phyloP scores from a whole-genome alignment of 2,329 filamentous ascomycete genomes.

The Beauveria rudraprayagi region DNA sequence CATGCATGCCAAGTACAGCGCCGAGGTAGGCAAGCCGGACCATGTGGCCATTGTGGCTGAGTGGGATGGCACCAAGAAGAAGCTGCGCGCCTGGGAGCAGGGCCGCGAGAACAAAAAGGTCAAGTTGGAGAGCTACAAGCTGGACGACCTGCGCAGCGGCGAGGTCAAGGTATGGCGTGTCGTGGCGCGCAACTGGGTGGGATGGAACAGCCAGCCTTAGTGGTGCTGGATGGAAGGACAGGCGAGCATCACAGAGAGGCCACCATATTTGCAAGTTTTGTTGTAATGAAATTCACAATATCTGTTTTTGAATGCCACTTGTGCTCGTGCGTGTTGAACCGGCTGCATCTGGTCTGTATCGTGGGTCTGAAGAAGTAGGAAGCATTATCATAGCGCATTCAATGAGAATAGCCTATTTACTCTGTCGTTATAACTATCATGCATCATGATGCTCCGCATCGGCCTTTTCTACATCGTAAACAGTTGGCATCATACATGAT shows the following conservation, averaged over 20 bases:
- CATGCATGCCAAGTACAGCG: constrained; percentile 88
- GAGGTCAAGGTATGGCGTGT: constrained; percentile 97
- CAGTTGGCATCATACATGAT: background rate
- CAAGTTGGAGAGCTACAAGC: constrained; percentile 86
- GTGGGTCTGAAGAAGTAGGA: background rate
- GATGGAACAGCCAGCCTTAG: constrained; percentile 65
- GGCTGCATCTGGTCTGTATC: background rate
- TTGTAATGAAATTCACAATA: constrained; percentile 5
- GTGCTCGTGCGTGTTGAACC: background rate
- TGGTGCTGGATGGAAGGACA: constrained; percentile 20
- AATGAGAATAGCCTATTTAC: background rate
- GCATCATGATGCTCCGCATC: background rate
- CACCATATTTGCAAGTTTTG: constrained; percentile 9
- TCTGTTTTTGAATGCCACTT: background rate
- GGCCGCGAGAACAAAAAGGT: constrained; percentile 89
- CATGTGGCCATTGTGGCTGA: constrained; percentile 89
- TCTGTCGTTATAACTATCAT: background rate
- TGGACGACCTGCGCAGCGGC: constrained; percentile 84
- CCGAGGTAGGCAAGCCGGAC: constrained; percentile 79
- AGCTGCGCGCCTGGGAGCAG: constrained; percentile 92
- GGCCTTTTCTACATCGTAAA: background rate
- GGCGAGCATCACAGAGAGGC: constrained; percentile 8
- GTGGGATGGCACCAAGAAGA: constrained; percentile 98
- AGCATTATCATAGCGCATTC: background rate
- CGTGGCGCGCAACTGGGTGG: constrained; percentile 86